Evolutionary conservation across 345 rosid species (phyloP).

Genomic region (Laguncularia racemosa): DNA sequence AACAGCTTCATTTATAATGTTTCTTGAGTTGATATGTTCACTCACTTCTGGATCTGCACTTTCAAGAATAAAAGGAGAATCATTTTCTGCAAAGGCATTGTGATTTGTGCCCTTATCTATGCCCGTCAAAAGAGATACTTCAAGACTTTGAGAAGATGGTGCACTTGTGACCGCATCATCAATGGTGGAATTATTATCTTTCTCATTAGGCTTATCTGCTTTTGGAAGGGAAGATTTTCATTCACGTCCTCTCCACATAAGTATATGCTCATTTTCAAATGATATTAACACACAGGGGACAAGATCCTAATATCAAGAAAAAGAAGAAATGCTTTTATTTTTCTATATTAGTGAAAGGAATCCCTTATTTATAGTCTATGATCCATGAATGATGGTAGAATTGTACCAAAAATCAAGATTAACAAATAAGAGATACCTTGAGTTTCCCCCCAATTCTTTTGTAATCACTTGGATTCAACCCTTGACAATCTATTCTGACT

Average conservation of each 20-base stretch:
- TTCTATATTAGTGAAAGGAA: not conserved
- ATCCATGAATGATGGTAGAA: not conserved
- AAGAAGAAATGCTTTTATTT: not conserved
- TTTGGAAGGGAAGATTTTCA: conserved; percentile 47
- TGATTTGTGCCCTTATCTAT: too few species aligned
- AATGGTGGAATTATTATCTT: too few species aligned
- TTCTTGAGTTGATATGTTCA: not conserved
- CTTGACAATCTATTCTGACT: conserved; percentile 73
- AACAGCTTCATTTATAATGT: conserved; percentile 2
- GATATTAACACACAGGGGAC: conserved; percentile 84
- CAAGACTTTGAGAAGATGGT: too few species aligned
- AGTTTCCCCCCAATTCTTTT: conserved; percentile 87
- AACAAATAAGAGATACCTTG: conserved; percentile 34
- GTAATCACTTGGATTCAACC: conserved; percentile 71
- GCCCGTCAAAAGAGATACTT: too few species aligned
- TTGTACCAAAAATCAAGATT: not conserved
- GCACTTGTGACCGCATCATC: too few species aligned
- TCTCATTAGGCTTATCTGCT: too few species aligned
- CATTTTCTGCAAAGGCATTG: too few species aligned
- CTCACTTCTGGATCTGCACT: too few species aligned
- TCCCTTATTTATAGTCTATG: not conserved
- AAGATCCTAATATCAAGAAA: conserved; percentile 46
- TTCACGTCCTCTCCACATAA: conserved; percentile 76
- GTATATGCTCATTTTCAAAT: conserved; percentile 71
- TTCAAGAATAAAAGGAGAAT: too few species aligned